Percentiles rank a stretch among this genome's conserved stretches.
These are phyloP conservation scores for Colletotrichum scovillei DNA, from an alignment of 2,329 filamentous ascomycete genomes.

Conservation along the genomic window DNA sequence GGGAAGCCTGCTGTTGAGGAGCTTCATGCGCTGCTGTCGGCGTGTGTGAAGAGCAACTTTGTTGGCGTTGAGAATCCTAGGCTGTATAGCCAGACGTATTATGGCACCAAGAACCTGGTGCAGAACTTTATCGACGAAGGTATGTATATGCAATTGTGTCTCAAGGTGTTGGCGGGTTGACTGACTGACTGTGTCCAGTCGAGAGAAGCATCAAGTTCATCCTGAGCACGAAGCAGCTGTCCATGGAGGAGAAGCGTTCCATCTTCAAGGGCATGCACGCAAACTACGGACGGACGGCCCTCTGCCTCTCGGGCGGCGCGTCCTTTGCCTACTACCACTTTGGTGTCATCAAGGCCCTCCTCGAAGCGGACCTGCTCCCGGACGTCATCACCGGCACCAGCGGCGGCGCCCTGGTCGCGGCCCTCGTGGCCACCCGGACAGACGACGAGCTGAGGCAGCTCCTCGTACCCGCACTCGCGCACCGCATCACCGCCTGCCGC, in stretches of 20 bases:
- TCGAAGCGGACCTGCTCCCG: slow-evolving; percentile 87
- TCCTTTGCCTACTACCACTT: slow-evolving; percentile 98
- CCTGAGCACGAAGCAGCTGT: slow-evolving; percentile 73
- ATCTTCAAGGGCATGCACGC: slow-evolving; percentile 90
- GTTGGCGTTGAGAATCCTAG: slow-evolving; percentile 93
- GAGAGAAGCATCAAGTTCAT: slow-evolving; percentile 76
- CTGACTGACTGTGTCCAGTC: too few relatives aligned
- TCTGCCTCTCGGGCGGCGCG: slow-evolving; percentile 93
- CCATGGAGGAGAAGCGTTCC: slow-evolving; percentile 77
- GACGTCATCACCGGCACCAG: slow-evolving; percentile 97
- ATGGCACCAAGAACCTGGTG: slow-evolving; percentile 94
- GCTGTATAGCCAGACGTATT: slow-evolving; percentile 98
- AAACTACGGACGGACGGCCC: slow-evolving; percentile 91
- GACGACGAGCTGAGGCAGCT: slow-evolving; percentile 89
- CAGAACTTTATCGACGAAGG: slow-evolving; percentile 91
- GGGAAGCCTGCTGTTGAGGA: slow-evolving; percentile 73
- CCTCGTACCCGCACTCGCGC: slow-evolving; percentile 86
- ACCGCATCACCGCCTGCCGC: slow-evolving; percentile 85
- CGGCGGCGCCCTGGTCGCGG: slow-evolving; percentile 90
- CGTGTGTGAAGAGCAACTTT: slow-evolving; percentile 98
- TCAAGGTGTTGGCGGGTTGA: too few relatives aligned
- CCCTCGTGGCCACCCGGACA: slow-evolving; percentile 87
- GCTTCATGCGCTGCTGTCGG: slow-evolving; percentile 81
- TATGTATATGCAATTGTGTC: slow-evolving; percentile 55
- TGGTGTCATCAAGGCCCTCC: slow-evolving; percentile 87